These are phyloP conservation scores for Serpula lacrymans DNA, from an alignment of 768 basidiomycete species.

Conservation along the genomic window DNA sequence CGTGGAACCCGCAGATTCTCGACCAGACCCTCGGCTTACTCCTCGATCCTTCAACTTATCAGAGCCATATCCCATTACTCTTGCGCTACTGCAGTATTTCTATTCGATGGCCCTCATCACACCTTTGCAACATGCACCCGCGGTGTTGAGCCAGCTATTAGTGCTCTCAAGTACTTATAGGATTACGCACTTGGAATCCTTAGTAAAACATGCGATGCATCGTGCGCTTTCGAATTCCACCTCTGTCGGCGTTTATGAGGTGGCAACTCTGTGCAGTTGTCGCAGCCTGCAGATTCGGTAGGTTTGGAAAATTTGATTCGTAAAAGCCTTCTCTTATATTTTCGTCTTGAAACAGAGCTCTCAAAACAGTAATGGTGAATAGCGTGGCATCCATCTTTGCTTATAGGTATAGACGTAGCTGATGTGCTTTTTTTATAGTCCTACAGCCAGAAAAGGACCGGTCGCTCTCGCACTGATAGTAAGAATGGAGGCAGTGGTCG, in stretches of 20 bases:
- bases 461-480: conserved; percentile 46
- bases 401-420: conserved; percentile 12
- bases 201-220: conserved; percentile 96
- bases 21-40: conserved; percentile 76
- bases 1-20: conserved; percentile 43
- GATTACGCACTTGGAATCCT: conserved; percentile 65
- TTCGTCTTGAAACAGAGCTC: conserved; percentile 43
- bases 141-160: conserved; percentile 84
- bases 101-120: conserved; percentile 86
- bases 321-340: conserved; percentile 6
- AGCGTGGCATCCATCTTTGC: conserved; percentile 3
- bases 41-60: conserved; percentile 78
- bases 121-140: conserved; percentile 86
- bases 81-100: conserved; percentile 91
- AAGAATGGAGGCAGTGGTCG: conserved; percentile 41
- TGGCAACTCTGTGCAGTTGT: conserved; percentile 87
- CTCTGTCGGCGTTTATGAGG: conserved; percentile 91
- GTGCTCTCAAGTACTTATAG: conserved; percentile 82
- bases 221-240: conserved; percentile 78
- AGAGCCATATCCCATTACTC: conserved; percentile 84
- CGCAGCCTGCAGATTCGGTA: conserved; percentile 87
- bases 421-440: conserved; percentile 44
- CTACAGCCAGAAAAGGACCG: conserved; percentile 70
- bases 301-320: conserved; percentile 28
- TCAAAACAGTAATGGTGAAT: conserved; percentile 81